Evolutionary conservation across 2,329 filamentous ascomycete genomes (phyloP), one percentile per base, ranked within the genome.

Genomic region (Ophiocordyceps camponoti-leonardi): DNA sequence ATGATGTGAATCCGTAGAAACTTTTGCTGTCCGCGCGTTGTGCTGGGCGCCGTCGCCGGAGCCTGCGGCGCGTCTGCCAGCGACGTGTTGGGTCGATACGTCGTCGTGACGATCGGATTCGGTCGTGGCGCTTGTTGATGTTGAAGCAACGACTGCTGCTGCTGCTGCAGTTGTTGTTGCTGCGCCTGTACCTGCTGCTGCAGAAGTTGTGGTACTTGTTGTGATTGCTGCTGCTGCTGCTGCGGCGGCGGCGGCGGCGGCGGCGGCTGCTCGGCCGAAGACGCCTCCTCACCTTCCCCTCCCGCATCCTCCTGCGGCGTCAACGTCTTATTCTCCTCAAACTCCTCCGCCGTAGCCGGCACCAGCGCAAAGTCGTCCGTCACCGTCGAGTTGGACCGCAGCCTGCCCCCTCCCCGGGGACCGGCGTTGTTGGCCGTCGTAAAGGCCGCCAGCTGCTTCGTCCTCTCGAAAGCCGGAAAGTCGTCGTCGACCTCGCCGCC

Each of bases 401-500:
- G 67, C 43, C 72, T 63, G 6, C 67, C 72, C 10, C 69, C 66
- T 40, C 70, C 80, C 46, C 77, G 72, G 57, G 83, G 82, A 54
- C 86, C 85, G 46, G 81, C 83, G 56, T 86, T 87, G 57, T 90
- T 88, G 49, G 82, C 83, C 7, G 83, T 86, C 35, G 84, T 86
- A 54, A 90, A 92, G 19, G 85, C 79, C 6, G 75, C 76, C n/a
- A 92, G 69, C 2, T 79, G 73, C 54, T 82, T 83, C 20, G 76
- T 85, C 33, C 85, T 73, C 47, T 83, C 81, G 39, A 92, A 68
- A 0, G 85, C 79, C 30, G 84, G 83, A 51, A 92, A 92, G 56
- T 92, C 86, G 51, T 86, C 83, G 52, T 93, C 85, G 1, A 90
- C 79, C 56, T 92, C 85, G 43, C 83, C 86, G 46, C 85, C 83